Evolutionary conservation across 495 filamentous ascomycete species (phyloP).

Genomic region (Lindgomyces ingoldianus): DNA sequence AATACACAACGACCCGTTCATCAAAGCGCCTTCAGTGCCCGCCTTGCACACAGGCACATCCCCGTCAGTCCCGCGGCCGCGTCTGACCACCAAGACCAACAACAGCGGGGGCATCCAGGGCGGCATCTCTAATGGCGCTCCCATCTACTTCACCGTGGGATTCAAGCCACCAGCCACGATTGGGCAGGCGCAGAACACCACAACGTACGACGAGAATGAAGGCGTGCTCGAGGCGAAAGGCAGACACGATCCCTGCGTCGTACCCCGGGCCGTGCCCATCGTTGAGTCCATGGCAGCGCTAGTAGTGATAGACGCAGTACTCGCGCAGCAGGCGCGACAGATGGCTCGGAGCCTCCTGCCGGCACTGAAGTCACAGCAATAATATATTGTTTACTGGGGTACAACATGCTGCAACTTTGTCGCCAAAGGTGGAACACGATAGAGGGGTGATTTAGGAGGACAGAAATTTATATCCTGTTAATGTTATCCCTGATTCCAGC

Average conservation of each 20-base stretch:
- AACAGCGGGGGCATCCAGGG: conserved; percentile 97
- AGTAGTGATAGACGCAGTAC: conserved; percentile 86
- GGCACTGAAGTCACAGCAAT: conserved; percentile 8
- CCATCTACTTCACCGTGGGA: conserved; percentile 90
- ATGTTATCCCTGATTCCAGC: no score
- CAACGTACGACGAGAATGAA: conserved; percentile 69
- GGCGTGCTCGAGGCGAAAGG: conserved; percentile 91
- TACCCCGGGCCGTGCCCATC: conserved; percentile 90
- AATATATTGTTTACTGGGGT: background rate
- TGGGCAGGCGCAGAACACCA: conserved; percentile 84
- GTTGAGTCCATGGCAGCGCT: conserved; percentile 95
- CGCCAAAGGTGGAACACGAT: no score
- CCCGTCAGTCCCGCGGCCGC: conserved; percentile 41
- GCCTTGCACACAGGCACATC: conserved; percentile 11
- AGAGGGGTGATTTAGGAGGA: no score
- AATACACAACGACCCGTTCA: conserved; percentile 90
- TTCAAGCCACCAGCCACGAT: conserved; percentile 98
- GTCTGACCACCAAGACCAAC: conserved; percentile 88
- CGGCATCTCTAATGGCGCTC: conserved; percentile 92
- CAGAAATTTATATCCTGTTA: no score
- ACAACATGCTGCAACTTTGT: no score
- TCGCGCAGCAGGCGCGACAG: conserved; percentile 76
- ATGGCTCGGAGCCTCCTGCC: conserved; percentile 32
- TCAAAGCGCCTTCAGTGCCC: conserved; percentile 53
- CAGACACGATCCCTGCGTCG: conserved; percentile 92